Evolutionary conservation across 352 stramenopile species (phyloP).

Genomic region (Paralagenidium karlingii): DNA sequence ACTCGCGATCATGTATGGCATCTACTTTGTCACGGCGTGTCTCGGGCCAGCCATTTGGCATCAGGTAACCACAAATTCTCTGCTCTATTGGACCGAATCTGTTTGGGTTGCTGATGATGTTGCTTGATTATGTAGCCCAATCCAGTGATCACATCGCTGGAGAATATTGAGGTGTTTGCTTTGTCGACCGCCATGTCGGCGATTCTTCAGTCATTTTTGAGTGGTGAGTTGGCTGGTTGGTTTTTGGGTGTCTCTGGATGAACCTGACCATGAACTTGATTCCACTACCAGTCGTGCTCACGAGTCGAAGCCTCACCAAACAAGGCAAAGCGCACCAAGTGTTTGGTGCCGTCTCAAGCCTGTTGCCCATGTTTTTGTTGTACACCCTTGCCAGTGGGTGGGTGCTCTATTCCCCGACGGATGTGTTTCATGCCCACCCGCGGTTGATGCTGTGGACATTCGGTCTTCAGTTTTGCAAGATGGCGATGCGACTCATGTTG

Average conservation of each 20-base stretch:
- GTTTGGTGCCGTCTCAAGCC: no score
- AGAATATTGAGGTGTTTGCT: slow-evolving; percentile 73
- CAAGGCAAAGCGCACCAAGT: no score
- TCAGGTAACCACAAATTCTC: slow-evolving; percentile 34
- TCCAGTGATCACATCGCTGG: slow-evolving; percentile 53
- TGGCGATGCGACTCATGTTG: slow-evolving; percentile 87
- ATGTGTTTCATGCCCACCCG: slow-evolving; percentile 72
- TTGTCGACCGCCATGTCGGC: slow-evolving; percentile 50
- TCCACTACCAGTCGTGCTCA: no score
- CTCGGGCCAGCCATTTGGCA: slow-evolving; percentile 51
- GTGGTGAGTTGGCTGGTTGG: no score
- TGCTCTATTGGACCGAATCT: no score
- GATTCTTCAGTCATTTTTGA: slow-evolving; percentile 61
- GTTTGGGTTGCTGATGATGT: background rate
- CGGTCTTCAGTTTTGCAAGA: slow-evolving; percentile 76
- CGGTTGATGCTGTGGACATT: slow-evolving; percentile 80
- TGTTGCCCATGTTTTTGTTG: no score
- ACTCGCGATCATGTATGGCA: slow-evolving; percentile 82
- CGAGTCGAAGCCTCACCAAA: no score
- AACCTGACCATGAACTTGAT: no score
- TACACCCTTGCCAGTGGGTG: no score
- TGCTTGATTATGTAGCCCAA: slow-evolving; percentile 1
- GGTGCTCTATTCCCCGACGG: slow-evolving; percentile 65
- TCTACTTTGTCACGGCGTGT: slow-evolving; percentile 58
- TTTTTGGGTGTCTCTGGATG: no score